phyloP scores from a whole-genome alignment of 306 rosid species.

The Trifolium fragiferum region DNA sequence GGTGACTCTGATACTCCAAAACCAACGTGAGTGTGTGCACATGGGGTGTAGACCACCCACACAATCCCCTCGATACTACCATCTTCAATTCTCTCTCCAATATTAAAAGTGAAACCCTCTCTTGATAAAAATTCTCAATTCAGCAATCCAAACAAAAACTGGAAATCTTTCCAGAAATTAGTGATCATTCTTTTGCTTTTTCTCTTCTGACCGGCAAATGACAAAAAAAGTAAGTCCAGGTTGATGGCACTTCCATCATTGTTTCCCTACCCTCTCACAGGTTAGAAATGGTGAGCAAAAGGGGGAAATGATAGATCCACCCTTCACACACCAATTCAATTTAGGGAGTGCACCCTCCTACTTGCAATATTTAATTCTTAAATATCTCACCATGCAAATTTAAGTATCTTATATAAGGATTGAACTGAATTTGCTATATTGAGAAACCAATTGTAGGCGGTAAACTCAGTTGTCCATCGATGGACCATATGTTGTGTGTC shows the following conservation, averaged over 20 bases:
- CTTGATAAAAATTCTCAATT: background rate
- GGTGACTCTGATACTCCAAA: background rate
- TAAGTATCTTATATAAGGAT: constrained; percentile 1
- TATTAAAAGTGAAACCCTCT: background rate
- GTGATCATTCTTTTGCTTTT: background rate
- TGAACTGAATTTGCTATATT: background rate
- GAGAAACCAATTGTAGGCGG: constrained; percentile 10
- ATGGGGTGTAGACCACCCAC: background rate
- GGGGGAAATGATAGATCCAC: constrained; percentile 2
- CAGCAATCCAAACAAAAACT: constrained; percentile 2
- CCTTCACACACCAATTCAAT: constrained; percentile 20
- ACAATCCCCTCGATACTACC: background rate
- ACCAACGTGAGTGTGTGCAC: background rate
- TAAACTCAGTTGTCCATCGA: background rate
- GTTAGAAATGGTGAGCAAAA: background rate
- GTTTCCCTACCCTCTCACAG: background rate
- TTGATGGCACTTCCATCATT: background rate
- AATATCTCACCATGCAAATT: constrained; percentile 20
- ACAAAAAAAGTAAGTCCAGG: background rate
- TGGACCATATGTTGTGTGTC: constrained; percentile 7
- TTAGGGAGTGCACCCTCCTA: background rate
- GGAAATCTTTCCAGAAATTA: constrained; percentile 1
- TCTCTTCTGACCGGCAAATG: background rate
- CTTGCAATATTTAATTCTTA: background rate
- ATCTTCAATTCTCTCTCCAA: background rate